These are phyloP conservation scores for Aspergillus tubingensis DNA, from an alignment of 2,329 filamentous ascomycete genomes.

Conservation along the genomic window DNA sequence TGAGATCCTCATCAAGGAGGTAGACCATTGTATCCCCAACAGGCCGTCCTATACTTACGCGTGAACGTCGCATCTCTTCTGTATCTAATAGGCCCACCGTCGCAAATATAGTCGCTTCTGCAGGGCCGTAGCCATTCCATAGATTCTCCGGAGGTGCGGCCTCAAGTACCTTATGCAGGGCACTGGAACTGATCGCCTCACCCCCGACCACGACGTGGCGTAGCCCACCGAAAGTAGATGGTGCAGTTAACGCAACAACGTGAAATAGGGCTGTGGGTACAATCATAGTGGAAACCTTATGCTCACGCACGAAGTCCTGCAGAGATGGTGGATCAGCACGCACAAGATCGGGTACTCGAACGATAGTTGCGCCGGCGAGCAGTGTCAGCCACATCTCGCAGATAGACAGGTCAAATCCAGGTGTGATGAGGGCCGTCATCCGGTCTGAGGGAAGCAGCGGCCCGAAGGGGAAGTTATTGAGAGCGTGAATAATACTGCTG, in stretches of 20 bases:
- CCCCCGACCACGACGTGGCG: slow-evolving; percentile 13
- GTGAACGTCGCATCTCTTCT: slow-evolving; percentile 9
- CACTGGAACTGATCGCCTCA: slow-evolving; percentile 10
- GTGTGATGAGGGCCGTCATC: slow-evolving; percentile 17
- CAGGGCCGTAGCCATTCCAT: slow-evolving; percentile 20
- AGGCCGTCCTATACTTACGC: slow-evolving; percentile 7
- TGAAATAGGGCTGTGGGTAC: slow-evolving; percentile 8
- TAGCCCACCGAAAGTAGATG: slow-evolving; percentile 4
- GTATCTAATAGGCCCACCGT: slow-evolving; percentile 5
- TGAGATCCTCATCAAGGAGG: slow-evolving; percentile 5
- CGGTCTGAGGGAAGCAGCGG: slow-evolving; percentile 12
- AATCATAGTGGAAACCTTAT: background rate
- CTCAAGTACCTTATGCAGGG: slow-evolving; percentile 9
- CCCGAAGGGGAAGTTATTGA: slow-evolving; percentile 1
- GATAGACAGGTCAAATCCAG: slow-evolving; percentile 17
- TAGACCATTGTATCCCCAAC: slow-evolving; percentile 12
- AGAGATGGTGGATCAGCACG: slow-evolving; percentile 1
- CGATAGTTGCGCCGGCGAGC: slow-evolving; percentile 13
- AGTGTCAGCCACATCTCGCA: slow-evolving; percentile 19
- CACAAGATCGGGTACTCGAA: slow-evolving; percentile 3
- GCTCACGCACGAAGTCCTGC: background rate
- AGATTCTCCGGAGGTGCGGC: slow-evolving; percentile 13
- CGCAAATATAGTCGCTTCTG: slow-evolving; percentile 13
- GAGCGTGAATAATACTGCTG: slow-evolving; percentile 26
- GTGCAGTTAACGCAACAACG: background rate